Conservation (phyloP, 169 alveolate species). For the Eimeria praecox region DNA sequence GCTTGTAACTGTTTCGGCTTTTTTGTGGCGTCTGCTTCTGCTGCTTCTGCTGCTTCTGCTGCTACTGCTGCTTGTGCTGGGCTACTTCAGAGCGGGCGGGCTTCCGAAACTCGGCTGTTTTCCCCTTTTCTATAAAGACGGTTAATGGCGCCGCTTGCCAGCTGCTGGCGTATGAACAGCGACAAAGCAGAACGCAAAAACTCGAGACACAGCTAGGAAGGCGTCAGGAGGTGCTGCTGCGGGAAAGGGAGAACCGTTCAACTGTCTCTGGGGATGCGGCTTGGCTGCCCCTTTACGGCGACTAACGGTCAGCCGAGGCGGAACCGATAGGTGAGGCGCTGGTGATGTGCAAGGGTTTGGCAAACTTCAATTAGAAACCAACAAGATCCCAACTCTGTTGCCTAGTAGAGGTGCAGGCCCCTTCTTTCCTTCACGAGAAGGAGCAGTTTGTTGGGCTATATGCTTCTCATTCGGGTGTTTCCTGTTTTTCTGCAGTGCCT, state of each 20-base stretch:
- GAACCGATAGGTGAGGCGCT: constrained; percentile 55
- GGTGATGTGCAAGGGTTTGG: constrained; percentile 70
- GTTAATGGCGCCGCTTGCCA: constrained; percentile 7
- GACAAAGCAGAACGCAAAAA: neutral
- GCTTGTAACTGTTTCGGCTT: neutral
- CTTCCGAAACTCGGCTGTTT: neutral
- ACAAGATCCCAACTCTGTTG: constrained; percentile 19
- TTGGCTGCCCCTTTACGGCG: neutral
- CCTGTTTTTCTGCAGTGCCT: neutral
- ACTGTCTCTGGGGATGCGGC: neutral
- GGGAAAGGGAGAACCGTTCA: neutral
- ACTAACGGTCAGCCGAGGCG: neutral
- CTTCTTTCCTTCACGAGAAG: constrained; percentile 44
- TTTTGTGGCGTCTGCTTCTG: neutral
- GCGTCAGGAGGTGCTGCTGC: neutral
- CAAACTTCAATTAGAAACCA: constrained; percentile 19
- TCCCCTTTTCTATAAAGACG: neutral
- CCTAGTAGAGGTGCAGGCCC: constrained; percentile 26
- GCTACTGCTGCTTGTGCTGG: neutral
- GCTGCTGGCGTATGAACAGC: neutral
- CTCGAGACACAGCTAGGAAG: neutral
- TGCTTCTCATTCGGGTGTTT: neutral
- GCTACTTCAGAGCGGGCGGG: constrained; percentile 24
- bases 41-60: neutral
- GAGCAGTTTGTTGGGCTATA: neutral